Base-by-base conservation (phyloP, 2,329 filamentous ascomycete species). In the Cryphonectria radicalis region DNA sequence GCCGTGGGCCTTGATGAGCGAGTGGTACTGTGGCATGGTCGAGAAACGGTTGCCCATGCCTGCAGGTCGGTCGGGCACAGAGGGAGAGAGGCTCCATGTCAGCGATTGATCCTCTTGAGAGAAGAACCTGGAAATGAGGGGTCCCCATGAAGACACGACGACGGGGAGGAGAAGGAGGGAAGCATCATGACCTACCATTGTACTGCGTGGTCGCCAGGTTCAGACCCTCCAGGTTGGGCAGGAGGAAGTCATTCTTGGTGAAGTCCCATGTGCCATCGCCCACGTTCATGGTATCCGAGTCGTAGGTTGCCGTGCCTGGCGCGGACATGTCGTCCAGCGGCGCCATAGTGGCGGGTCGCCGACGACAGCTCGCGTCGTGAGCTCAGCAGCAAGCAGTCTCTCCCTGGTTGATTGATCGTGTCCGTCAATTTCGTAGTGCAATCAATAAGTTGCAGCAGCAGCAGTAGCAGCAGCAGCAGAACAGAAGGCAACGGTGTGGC, bases 251-350 rank as follows among this genome's bases (percentile, higher is more conserved):
- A 77, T 95, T 93, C 78, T 91, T 91, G 72, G 87, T 85, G 70
- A 91, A 91, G 77, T 95, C 91, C 93, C 93, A 96, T 46, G 93
- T 95, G 32, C 93, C 93, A 79, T 95, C 93, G 74, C 93, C 93
- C 22, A 95, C 92, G 69, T 84, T 86, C 86, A 95, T 85, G n/a
- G 90, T 93, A 77, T 90, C 86, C 67, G 92, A 94, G 76, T 87
- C 86, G 82, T 95, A 95, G 75, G 86, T 89, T 79, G 89, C 91
- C 80, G 90, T 89, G 78, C 93, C 93, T 66, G 93, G 87, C 74
- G 91, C 86, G 75, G 91, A 91, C 77, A 92, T 85, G 76, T 83
- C 82, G 78, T 88, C 84, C 79, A 85, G 81, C 83, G 88, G 85
- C 84, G 88, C 88, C 88, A 90, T 90, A 79, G 78, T 80, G 85